Percentiles rank a stretch among this genome's conserved stretches.
These are phyloP conservation scores for Cenococcum geophilum DNA, from an alignment of 495 filamentous ascomycete species.

Conservation along the genomic window DNA sequence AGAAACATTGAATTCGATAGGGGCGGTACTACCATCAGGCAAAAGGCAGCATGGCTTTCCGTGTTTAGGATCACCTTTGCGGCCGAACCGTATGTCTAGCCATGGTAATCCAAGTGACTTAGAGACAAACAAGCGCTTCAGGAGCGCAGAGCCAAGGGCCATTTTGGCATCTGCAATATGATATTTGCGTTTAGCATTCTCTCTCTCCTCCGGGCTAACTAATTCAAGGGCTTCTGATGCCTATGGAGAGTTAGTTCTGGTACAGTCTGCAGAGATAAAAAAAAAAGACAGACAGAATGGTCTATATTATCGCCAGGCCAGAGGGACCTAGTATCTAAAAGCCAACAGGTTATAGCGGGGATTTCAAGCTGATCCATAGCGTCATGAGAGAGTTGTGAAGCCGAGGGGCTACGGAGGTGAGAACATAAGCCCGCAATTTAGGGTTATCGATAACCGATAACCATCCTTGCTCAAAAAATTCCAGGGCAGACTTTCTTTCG, in stretches of 20 bases:
- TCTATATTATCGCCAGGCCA: conserved; percentile 38
- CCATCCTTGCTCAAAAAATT: not conserved
- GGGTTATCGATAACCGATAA: not conserved
- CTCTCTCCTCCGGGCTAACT: conserved; percentile 49
- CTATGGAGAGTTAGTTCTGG: conserved; percentile 30
- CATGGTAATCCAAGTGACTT: conserved; percentile 59
- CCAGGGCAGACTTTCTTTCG: not conserved
- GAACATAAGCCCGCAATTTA: not conserved
- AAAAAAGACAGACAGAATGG: conserved; percentile 22
- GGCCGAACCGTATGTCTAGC: conserved; percentile 54
- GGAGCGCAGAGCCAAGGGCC: conserved; percentile 64
- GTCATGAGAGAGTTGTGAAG: not conserved
- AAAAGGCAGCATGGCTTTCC: conserved; percentile 56
- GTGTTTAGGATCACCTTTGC: conserved; percentile 49
- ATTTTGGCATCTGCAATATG: conserved; percentile 61
- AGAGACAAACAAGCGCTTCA: conserved; percentile 71
- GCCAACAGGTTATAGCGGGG: conserved; percentile 35
- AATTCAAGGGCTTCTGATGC: conserved; percentile 52
- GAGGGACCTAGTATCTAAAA: conserved; percentile 38
- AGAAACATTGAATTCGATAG: conserved; percentile 77
- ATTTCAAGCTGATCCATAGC: not conserved
- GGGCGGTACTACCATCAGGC: conserved; percentile 20
- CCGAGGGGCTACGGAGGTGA: not conserved
- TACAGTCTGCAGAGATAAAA: not conserved
- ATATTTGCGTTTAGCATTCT: conserved; percentile 51